Base-by-base conservation (phyloP, 768 basidiomycete genomes). In the Zangia roseola region DNA sequence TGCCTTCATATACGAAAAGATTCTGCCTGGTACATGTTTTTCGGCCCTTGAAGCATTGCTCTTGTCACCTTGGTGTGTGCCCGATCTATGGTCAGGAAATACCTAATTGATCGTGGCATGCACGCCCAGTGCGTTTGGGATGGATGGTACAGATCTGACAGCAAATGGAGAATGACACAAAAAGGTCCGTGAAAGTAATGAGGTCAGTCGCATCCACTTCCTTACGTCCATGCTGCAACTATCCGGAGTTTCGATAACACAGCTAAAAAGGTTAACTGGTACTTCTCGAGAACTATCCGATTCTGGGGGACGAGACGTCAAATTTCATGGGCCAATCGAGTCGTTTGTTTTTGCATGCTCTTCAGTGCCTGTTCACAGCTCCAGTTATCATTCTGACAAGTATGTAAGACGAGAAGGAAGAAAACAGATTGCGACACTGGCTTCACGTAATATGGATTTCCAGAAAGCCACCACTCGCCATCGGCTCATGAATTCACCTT, bases 401-500 rank as follows among this genome's bases (percentile, higher is more conserved):
- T 53, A 55, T 58, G 57, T 54, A 64, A 65, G 45, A 53, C 23
- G 30, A 24, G 25, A 60, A 59, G 35, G 55, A 50, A 50, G 40
- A 46, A 56, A 47, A 42, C 45, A 40, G 42, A 48, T 53, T 44
- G 54, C 45, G 59, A 47, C 54, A 55, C 37, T 43, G 53, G 46
- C 40, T 53, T 64, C 54, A 62, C 59, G 67, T 68, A 69, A 69
- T 49, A 53, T 44, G 34, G 21, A 48, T 55, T 54, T 49, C 53
- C 46, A 59, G 48, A 50, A 53, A 25, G 46, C 45, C 33, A 44
- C 30, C 13, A 31, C 31, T 31, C 16, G 39, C n/a, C 42, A 54
- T 52, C 73, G 71, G 67, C 75, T 66, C 82, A 92, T 38, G 88
- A 86, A 67, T 83, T 91, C 20, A 91, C 90, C 61, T 81, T 84